Evolutionary conservation across 1,139 yeast species (phyloP).

Genomic region (Cylindricascospora bacillispora): DNA sequence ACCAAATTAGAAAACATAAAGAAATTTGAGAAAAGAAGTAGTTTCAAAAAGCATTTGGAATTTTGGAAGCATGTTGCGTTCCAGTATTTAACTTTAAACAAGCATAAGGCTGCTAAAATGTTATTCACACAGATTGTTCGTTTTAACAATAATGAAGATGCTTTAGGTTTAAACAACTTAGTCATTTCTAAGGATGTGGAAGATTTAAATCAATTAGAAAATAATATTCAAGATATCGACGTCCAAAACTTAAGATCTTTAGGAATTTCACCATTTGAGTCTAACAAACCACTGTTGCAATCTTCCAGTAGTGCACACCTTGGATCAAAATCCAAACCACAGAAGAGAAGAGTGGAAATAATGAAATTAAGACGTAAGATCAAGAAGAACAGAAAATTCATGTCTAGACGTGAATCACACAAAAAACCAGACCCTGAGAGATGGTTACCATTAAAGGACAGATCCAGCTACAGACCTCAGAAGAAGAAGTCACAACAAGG

Average conservation of each 20-base stretch:
- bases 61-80: constrained; percentile 39
- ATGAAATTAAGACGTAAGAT: constrained; percentile 31
- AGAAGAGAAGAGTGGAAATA: constrained; percentile 13
- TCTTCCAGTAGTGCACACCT: constrained; percentile 2
- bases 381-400: constrained; percentile 29
- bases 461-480: constrained; percentile 73
- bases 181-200: constrained; percentile 8
- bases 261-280: constrained; percentile 30
- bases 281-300: constrained; percentile 10
- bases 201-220: constrained; percentile 18
- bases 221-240: constrained; percentile 32
- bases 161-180: constrained; percentile 8
- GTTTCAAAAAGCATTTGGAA: constrained; percentile 19
- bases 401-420: constrained; percentile 30
- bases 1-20: constrained; percentile 2
- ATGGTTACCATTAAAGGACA: constrained; percentile 82
- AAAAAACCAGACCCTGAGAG: constrained; percentile 53
- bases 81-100: constrained; percentile 27
- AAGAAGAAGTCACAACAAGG: constrained; percentile 37
- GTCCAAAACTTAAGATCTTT: constrained; percentile 28
- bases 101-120: neutral
- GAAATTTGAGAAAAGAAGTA: neutral
- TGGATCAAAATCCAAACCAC: constrained; percentile 12
- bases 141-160: constrained; percentile 7
- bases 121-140: neutral